Evolutionary conservation across 345 rosid species (phyloP), one percentile per base, ranked within the genome.

Genomic region (Carallia pectinifolia): DNA sequence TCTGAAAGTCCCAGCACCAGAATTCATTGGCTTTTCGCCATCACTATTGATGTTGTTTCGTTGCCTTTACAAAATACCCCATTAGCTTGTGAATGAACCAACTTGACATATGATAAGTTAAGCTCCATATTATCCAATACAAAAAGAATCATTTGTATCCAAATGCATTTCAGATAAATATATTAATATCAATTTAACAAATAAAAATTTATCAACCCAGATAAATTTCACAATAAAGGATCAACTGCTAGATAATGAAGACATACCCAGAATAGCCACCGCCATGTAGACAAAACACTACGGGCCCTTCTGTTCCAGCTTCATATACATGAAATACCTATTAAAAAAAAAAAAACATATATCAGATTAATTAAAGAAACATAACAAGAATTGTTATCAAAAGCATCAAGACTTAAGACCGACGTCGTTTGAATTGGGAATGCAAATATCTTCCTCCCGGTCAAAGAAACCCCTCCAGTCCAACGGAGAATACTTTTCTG

Each of bases 221-320:
- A 30, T 56, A 56, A 27, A 30, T 8, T 56, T 30, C 16, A 19
- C 60, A 56, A 56, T 13, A 56, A 2, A 23, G 56, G 13, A 18
- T 33, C 7, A 72, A 65, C 10, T 0, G 34, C 29, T 53, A 47
- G 54, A 5, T 7, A 7, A 33, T 40, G 7, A 0, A 53, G 44
- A 58, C 84, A 71, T 76, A 95, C 98, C 99, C 99, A 66, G 91
- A 84, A 82, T 83, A 90, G 58, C 98, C 99, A 75, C 97, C 99
- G 19, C 98, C 99, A 66, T 92, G 98, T 18, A 95, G 86, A 84
- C 92, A 92, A 81, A 92, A 86, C 31, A 92, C 91, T 33, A 95
- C 89, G 4, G 99, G 96, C 60, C 99, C 97, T 71, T 90, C 89
- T 8, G 76, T 84, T 79, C 99, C 99, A 71, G 96, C 96, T 84